These are phyloP conservation scores for Macadamia tetraphylla DNA, from an alignment of 164 flowering plant genomes.

Conservation along the genomic window DNA sequence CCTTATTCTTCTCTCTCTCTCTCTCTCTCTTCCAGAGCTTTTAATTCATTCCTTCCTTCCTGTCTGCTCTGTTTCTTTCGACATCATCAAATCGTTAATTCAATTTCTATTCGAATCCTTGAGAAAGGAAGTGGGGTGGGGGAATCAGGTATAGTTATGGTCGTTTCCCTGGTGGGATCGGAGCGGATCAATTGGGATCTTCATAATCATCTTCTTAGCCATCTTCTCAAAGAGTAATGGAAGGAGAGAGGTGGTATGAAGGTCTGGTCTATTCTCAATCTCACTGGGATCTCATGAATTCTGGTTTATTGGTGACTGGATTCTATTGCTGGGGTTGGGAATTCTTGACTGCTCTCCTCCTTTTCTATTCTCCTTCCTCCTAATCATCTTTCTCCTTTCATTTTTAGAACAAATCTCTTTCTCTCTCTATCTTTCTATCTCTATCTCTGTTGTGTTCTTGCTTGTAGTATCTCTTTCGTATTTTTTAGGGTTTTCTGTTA, in stretches of 20 bases:
- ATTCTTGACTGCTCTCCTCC: conserved; percentile 76
- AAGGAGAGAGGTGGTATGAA: not conserved
- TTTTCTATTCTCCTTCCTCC: conserved; percentile 34
- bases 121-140: not conserved
- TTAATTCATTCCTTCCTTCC: too few species aligned
- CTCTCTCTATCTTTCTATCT: not conserved
- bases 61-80: too few species aligned
- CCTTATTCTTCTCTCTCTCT: not conserved
- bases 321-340: conserved; percentile 92
- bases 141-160: not conserved
- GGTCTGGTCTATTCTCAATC: not conserved
- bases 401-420: too few species aligned
- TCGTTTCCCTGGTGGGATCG: not conserved
- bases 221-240: not conserved
- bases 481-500: too few species aligned
- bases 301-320: conserved; percentile 47
- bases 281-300: conserved; percentile 15
- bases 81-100: too few species aligned
- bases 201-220: not conserved
- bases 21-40: not conserved
- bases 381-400: too few species aligned
- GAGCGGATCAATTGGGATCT: not conserved
- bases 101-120: too few species aligned
- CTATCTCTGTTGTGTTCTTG: not conserved
- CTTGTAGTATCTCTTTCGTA: not conserved